Base-by-base conservation (phyloP, 441 rosid genomes). In the Lepidium campestre region DNA sequence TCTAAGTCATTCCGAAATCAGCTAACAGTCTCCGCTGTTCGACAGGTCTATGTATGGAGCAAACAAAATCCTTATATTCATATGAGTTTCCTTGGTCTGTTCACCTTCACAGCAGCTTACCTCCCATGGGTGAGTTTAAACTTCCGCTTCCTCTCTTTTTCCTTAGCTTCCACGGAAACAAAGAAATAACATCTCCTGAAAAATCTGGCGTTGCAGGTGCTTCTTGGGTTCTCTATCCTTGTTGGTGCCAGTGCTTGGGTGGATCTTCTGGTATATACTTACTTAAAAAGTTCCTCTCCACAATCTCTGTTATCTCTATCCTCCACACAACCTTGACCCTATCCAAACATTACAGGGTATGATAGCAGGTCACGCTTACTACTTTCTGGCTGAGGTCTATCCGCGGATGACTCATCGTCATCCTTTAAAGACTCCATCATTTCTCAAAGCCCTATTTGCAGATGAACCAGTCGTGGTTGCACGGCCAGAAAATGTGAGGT, bases 221-320 rank as follows among this genome's bases (percentile, higher is more conserved):
- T 95, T 52, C 75, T 95, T 58, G 99, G 99, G 62, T 95, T 95
- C 82, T 95, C 99, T 44, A 80, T 95, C 67, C 91, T 95, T 65
- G 97, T 92, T 55, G 99, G 99, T 66, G 93, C 99, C 63, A 95
- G 93, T 79, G 87, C 98, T 6, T 95, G 98, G 98, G 98, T 87
- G 65, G 98, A 95, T 79, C 81, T 95, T 73, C 79, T 95, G 98
- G 99, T 95, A 58, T 1, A 76, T 72, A 69, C 67, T 60, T 31
- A 15, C 34, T 35, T 12, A 12, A 36, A 34, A 22, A 36, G 14
- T 17, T 22, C 44, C 8, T 48, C 10, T 32, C 42, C 14, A 36
- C 19, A n/a, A 25, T 49, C 41, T 37, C 23, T 54, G 57, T 17
- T 68, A 34, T 44, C 6, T 53, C 54, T 12, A 14, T 45, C 17